phyloP scores from a whole-genome alignment of 2,329 filamentous ascomycete species.

The Apiospora rasikravindrae region DNA sequence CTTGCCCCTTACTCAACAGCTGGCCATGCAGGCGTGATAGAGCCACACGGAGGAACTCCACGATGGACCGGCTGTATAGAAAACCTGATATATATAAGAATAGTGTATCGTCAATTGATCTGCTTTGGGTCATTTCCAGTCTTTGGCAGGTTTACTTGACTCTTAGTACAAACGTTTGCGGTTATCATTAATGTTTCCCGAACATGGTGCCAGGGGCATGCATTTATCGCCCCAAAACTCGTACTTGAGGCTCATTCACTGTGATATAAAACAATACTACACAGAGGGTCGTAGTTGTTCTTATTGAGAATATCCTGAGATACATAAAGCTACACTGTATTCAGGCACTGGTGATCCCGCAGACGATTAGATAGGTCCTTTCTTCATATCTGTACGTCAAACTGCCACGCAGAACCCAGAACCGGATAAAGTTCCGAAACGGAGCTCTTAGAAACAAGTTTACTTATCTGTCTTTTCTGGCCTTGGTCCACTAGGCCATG shows the following conservation, averaged over 20 bases:
- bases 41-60: neutral
- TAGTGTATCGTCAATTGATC: neutral
- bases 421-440: neutral
- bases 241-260: neutral
- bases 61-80: too few relatives aligned
- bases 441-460: neutral
- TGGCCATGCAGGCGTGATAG: neutral
- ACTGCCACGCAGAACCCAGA: neutral
- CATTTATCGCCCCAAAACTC: neutral
- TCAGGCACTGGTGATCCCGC: neutral
- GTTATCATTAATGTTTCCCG: neutral
- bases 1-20: neutral
- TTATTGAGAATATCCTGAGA: neutral
- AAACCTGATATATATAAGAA: neutral
- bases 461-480: neutral
- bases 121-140: neutral
- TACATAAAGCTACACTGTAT: neutral
- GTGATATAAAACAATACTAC: neutral
- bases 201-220: neutral
- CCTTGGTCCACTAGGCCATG: neutral
- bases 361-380: neutral
- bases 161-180: neutral
- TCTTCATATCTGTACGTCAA: neutral
- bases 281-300: neutral
- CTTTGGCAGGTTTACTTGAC: neutral